Evolutionary conservation across 2,329 filamentous ascomycete genomes (phyloP).

Genomic region (Aureobasidium sp.): DNA sequence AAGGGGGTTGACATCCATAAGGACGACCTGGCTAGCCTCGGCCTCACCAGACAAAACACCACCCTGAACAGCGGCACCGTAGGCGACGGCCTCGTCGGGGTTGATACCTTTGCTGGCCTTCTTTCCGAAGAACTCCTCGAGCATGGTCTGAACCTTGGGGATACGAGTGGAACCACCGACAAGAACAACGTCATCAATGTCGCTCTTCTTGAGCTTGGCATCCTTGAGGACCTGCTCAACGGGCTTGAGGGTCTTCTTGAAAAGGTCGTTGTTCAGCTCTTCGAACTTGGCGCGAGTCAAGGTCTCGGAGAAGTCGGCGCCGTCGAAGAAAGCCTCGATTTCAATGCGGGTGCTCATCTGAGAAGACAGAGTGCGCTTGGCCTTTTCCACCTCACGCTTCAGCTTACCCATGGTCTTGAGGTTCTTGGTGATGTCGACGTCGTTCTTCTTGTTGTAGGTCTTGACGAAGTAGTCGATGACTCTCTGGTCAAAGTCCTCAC

Average conservation of each 20-base stretch:
- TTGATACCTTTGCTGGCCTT: conserved; percentile 99
- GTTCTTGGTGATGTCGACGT: conserved; percentile 86
- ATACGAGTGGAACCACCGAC: conserved; percentile 99
- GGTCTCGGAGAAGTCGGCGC: conserved; percentile 97
- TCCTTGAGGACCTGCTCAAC: conserved; percentile 98
- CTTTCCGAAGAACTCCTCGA: conserved; percentile 98
- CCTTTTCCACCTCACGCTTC: conserved; percentile 98
- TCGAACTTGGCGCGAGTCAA: conserved; percentile 98
- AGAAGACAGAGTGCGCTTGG: conserved; percentile 76
- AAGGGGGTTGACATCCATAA: conserved; percentile 95
- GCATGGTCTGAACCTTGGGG: conserved; percentile 88
- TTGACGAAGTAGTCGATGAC: conserved; percentile 95
- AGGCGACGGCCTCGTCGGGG: conserved; percentile 97
- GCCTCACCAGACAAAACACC: conserved; percentile 88
- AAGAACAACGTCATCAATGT: conserved; percentile 93
- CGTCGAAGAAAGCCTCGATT: conserved; percentile 94
- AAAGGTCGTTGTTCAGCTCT: conserved; percentile 96
- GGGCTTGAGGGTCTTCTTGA: conserved; percentile 98
- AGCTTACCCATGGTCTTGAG: conserved; percentile 98
- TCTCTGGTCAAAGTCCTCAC: conserved; percentile 98
- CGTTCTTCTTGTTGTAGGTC: conserved; percentile 97
- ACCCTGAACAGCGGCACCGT: conserved; percentile 93
- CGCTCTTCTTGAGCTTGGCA: conserved; percentile 90
- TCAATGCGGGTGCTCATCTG: conserved; percentile 47
- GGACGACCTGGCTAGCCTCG: conserved; percentile 66